Percentiles rank a stretch among this genome's conserved stretches.
Evolutionary conservation across 164 flowering plant genomes (phyloP).

Genomic region (Litsea cubeba): DNA sequence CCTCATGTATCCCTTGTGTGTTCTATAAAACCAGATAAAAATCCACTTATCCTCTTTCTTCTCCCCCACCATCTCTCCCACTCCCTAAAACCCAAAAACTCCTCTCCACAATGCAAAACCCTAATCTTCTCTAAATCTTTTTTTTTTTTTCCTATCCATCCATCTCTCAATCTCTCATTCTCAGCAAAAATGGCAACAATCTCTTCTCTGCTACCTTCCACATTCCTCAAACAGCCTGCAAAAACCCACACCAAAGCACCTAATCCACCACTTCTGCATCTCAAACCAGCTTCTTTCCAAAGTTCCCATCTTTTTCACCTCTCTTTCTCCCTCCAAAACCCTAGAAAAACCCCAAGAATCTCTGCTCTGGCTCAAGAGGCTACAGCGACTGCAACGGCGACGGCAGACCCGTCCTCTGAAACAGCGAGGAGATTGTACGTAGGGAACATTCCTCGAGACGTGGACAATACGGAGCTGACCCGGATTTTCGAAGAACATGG

Average conservation of each 20-base stretch:
- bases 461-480: slow-evolving; percentile 49
- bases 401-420: slow-evolving; percentile 28
- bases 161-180: neutral
- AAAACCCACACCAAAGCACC: slow-evolving; percentile 12
- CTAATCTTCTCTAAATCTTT: neutral
- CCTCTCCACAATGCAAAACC: slow-evolving; percentile 6
- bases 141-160: neutral
- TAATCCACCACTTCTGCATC: slow-evolving; percentile 16
- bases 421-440: slow-evolving; percentile 62
- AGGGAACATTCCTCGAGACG: slow-evolving; percentile 79
- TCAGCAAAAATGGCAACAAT: slow-evolving; percentile 33
- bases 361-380: slow-evolving; percentile 44
- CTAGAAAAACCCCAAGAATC: slow-evolving; percentile 16
- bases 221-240: slow-evolving; percentile 18
- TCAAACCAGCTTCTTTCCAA: slow-evolving; percentile 7
- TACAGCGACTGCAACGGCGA: slow-evolving; percentile 16
- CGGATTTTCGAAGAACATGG: slow-evolving; percentile 68
- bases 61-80: neutral
- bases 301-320: slow-evolving; percentile 5
- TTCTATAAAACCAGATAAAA: too few species aligned
- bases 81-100: neutral
- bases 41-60: neutral
- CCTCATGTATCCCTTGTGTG: too few species aligned
- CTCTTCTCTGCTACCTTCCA: slow-evolving; percentile 25
- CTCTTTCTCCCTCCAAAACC: slow-evolving; percentile 7